These are phyloP conservation scores for Rosa multiflora DNA, from an alignment of 306 rosid genomes.

Conservation along the genomic window DNA sequence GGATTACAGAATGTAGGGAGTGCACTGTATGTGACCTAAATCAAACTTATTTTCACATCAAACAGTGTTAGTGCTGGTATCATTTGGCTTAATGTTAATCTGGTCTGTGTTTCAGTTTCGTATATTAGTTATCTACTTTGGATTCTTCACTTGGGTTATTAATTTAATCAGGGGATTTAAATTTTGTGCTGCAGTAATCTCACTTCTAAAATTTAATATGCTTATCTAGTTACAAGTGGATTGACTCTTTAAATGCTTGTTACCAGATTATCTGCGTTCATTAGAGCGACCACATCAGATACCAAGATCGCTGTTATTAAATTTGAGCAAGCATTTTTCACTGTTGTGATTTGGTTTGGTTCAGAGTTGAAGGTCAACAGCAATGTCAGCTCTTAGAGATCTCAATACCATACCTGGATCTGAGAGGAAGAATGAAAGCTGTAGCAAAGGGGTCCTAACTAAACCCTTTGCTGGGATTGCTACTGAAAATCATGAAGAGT, in stretches of 20 bases:
- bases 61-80: neutral
- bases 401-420: slow-evolving; percentile 65
- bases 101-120: neutral
- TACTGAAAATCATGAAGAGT: slow-evolving; percentile 57
- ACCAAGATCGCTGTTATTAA: neutral
- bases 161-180: neutral
- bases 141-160: neutral
- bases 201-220: neutral
- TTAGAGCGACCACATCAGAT: neutral
- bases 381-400: slow-evolving; percentile 85
- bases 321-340: slow-evolving; percentile 29
- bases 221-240: neutral
- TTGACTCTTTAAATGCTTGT: neutral
- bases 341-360: slow-evolving; percentile 9
- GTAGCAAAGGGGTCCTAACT: slow-evolving; percentile 51
- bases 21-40: neutral
- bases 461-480: slow-evolving; percentile 50
- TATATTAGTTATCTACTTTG: neutral
- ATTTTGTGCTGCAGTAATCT: neutral
- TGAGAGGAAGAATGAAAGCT: slow-evolving; percentile 67
- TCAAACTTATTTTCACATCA: neutral
- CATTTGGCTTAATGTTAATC: neutral
- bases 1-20: neutral
- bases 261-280: neutral
- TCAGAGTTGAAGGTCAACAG: slow-evolving; percentile 38